phyloP scores from a whole-genome alignment of 2,329 filamentous ascomycete species.

The Colletotrichum caudatum region DNA sequence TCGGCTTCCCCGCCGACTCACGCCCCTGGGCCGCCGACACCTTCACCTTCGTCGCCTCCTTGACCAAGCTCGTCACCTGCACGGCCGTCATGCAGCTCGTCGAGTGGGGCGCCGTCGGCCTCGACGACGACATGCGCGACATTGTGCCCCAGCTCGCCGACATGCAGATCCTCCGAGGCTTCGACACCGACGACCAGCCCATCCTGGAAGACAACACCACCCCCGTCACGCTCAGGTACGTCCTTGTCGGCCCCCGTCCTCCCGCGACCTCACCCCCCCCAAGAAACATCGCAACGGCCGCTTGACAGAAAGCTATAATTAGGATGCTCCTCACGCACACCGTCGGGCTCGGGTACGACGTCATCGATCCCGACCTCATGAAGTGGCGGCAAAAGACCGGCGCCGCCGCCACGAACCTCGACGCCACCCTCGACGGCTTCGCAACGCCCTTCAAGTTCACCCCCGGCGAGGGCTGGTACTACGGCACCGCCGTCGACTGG shows the following conservation, averaged over 20 bases:
- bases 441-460: conserved; percentile 57
- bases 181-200: conserved; percentile 51
- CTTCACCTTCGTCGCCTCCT: conserved; percentile 55
- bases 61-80: conserved; percentile 58
- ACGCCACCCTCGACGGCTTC: conserved; percentile 54
- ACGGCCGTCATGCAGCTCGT: conserved; percentile 56
- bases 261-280: background rate
- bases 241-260: background rate
- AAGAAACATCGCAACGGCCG: no score
- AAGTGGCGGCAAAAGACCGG: conserved; percentile 57
- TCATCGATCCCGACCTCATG: conserved; percentile 53
- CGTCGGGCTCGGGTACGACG: conserved; percentile 59
- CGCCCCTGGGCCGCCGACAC: conserved; percentile 49
- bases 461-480: conserved; percentile 63
- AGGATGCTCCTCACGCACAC: conserved; percentile 63
- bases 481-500: conserved; percentile 62
- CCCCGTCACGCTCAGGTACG: conserved; percentile 55
- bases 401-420: conserved; percentile 49
- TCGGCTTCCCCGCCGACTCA: conserved; percentile 48
- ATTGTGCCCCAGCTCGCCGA: conserved; percentile 51
- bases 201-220: conserved; percentile 52
- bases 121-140: conserved; percentile 54
- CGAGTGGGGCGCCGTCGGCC: conserved; percentile 49
- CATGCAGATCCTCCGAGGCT: conserved; percentile 54
- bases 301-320: background rate